Evolutionary conservation across 768 basidiomycete genomes (phyloP), one percentile per base, ranked within the genome.

Genomic region (Suillus subaureus): DNA sequence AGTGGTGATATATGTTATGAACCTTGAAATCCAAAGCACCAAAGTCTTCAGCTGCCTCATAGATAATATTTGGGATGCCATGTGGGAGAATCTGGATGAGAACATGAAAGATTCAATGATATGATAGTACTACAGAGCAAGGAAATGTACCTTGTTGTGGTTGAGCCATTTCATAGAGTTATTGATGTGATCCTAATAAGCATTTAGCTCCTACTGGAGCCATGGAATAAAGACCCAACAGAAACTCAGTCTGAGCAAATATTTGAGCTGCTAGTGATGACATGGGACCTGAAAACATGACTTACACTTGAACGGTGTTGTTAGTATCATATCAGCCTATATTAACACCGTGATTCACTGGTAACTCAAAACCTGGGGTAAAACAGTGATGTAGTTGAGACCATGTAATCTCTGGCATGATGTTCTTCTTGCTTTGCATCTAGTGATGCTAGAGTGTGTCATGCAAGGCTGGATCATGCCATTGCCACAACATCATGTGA

Each of bases 401-500:
- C 84, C 85, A 86, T 0, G 66, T 67, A 0, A 77, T 79, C 64
- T 85, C 83, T 0, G 80, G 72, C 65, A 78, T 82, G 60, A 85
- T 69, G 77, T n/a, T 69, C 72, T 13, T 65, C 71, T 71, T 74
- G 81, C 65, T 2, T 73, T 35, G 23, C 71, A 61, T 66, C 82
- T 79, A 71, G 78, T 74, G 69, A 63, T 85, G 84, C 64, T 84
- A 82, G 2, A 81, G 62, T 0, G 79, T 80, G 4, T 72, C 78
- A 0, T 28, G n/a, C 1, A 85, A 75, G 0, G 64, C 57, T 0
- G 82, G 79, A 67, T 85, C 82, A 6, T 80, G 75, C 0, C 45
- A 52, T 7, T 84, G 83, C 0, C 81, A 75, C 0, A 81, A 67
- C 0, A 68, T 26, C 0, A 83, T 83, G 0, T 84, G 82, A 1